Evolutionary conservation across 2,329 filamentous ascomycete species (phyloP), one percentile per base, ranked within the genome.

Genomic region (Neonectria faginata): DNA sequence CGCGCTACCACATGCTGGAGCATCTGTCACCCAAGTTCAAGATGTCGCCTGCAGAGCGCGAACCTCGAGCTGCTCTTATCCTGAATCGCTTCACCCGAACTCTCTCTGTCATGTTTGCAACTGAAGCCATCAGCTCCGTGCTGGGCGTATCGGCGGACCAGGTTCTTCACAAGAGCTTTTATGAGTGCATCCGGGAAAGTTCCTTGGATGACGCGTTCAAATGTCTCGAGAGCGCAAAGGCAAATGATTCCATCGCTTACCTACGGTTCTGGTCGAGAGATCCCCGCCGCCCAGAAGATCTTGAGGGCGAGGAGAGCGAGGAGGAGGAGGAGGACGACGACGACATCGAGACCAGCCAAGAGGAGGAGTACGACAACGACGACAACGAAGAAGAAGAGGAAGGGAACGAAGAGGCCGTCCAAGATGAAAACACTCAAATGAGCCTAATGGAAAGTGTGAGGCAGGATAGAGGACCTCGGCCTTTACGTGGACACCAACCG

Each of bases 181-280:
- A 97, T 77, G 92, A 93, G 72, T 95, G 92, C 74, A 96, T 97
- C 55, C 88, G 92, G 62, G 88, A 92, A 70, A 91, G 89, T 65
- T 96, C 92, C 70, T 82, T 96, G 29, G 82, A 86, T 9, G 92
- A 96, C 70, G 92, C 92, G 3, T 88, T 95, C 36, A 87, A 88
- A 66, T 94, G 91, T 72, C 79, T 97, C 33, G 93, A 97, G 78
- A 91, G 91, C 69, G 93, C 93, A 22, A 97, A 97, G 76, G 91
- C 91, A 29, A 97, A 97, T 72, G 92, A 97, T 76, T 97, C 93
- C 2, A 96, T 97, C 73, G 93, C 93, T 2, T 97, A 97, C 73
- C 83, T 97, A 64, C 91, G 93, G 18, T 97, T 97, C 77, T 92
- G 89, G 86, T 95, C 92, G 73, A 86, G 92, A 57, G 91, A 96